Percentiles rank a stretch among this genome's conserved stretches.
These are phyloP conservation scores for Pseudonectria buxi DNA, from an alignment of 2,329 filamentous ascomycete genomes.

Conservation along the genomic window DNA sequence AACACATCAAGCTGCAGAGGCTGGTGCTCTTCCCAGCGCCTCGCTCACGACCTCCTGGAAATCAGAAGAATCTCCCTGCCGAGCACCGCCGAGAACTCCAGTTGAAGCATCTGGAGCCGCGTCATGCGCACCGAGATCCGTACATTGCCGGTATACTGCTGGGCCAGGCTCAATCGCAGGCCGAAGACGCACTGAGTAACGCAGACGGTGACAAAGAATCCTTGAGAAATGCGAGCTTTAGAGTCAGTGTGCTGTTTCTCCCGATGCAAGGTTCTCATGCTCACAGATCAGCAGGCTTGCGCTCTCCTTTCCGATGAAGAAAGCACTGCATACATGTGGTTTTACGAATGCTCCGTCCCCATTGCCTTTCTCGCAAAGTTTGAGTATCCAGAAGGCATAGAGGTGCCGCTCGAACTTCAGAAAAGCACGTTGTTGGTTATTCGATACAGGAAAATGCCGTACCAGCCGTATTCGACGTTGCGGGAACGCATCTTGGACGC, in stretches of 20 bases:
- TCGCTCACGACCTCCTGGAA: constrained; percentile 3
- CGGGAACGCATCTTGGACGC: constrained; percentile 6
- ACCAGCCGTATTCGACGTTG: constrained; percentile 12
- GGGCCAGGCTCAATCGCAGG: constrained; percentile 18
- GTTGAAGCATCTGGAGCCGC: constrained; percentile 14
- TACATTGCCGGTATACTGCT: constrained; percentile 19
- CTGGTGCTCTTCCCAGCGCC: constrained; percentile 11
- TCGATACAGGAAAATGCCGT: constrained; percentile 6
- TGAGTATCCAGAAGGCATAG: constrained; percentile 11
- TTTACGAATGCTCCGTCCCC: constrained; percentile 13
- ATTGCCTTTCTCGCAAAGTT: constrained; percentile 16
- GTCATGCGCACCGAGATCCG: constrained; percentile 14
- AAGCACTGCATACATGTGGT: constrained; percentile 13
- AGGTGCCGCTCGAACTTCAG: background rate
- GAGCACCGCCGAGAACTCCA: constrained; percentile 8
- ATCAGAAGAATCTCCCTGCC: constrained; percentile 10
- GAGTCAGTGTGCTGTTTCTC: constrained; percentile 4
- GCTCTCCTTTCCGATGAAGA: constrained; percentile 12
- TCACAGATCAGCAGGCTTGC: constrained; percentile 7
- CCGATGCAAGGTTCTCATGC: background rate
- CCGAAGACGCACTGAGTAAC: constrained; percentile 3
- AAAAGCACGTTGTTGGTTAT: constrained; percentile 5
- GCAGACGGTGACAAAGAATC: background rate
- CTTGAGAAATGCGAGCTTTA: constrained; percentile 5
- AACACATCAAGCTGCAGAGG: constrained; percentile 15